phyloP scores from a whole-genome alignment of 73 alveolate species.

The Symbiodinium pilosum region DNA sequence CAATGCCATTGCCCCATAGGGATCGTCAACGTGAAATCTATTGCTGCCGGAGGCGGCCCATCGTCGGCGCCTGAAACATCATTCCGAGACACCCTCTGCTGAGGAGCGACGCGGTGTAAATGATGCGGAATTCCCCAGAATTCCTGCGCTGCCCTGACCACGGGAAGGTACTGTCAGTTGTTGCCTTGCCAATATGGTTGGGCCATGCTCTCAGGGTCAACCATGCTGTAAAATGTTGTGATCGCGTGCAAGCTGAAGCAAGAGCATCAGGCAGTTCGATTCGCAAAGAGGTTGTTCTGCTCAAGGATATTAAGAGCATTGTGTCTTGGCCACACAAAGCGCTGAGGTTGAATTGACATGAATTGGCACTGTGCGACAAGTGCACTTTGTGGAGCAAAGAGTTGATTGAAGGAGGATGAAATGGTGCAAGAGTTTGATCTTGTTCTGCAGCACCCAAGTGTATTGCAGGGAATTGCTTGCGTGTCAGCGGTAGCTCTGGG shows the following conservation, averaged over 20 bases:
- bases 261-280: constrained; percentile 10
- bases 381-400: too few relatives aligned
- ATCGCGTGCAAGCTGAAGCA: not conserved
- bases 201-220: not conserved
- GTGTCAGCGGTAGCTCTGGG: too few relatives aligned
- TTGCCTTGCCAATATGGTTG: constrained; percentile 69
- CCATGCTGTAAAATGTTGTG: not conserved
- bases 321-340: not conserved
- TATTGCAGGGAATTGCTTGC: too few relatives aligned
- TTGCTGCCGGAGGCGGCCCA: constrained; percentile 18
- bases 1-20: too few relatives aligned
- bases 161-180: constrained; percentile 15
- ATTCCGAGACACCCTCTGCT: constrained; percentile 40
- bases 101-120: not conserved
- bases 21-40: too few relatives aligned
- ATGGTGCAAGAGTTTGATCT: too few relatives aligned
- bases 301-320: constrained; percentile 58
- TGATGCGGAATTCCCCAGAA: not conserved
- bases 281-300: constrained; percentile 21
- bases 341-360: too few relatives aligned
- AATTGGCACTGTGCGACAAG: not conserved
- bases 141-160: not conserved
- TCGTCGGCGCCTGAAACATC: constrained; percentile 60
- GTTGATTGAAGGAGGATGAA: too few relatives aligned
- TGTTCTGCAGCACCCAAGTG: too few relatives aligned